Evolutionary conservation across 176 grass and related monocot species (phyloP), one percentile per base, ranked within the genome.

Genomic region (Eragrostis nindensis): DNA sequence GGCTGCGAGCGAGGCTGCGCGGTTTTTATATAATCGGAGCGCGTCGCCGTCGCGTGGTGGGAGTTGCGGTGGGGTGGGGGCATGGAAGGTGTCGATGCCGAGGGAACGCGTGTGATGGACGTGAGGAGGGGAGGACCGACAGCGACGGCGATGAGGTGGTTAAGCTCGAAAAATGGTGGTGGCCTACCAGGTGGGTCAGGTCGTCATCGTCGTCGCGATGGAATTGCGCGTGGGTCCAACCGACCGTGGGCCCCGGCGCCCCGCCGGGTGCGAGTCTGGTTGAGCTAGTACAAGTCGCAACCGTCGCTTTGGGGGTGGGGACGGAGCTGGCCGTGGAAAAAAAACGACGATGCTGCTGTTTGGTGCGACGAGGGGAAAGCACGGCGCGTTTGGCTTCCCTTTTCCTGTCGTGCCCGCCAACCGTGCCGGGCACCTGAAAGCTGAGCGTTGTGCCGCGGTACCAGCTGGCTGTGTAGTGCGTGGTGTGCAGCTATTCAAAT

Each of bases 221-320:
- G 81, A 84, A 81, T 81, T 89, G 71, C 78, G 87, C 72, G 83
- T 86, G 83, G 78, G 82, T 5, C 72, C 78, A 57, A 85, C 77
- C 77, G 77, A 71, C 64, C 70, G 41, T 48, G 47, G 59, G 14
- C 26, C 69, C 25, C 30, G 68, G 24, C 25, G 18, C 42, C n/a
- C 44, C 25, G 18, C 42, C n/a, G 13, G 10, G 42, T 5, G 49
- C 26, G 66, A 25, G n/a, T n/a, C n/a, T n/a, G n/a, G n/a, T n/a
- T n/a, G n/a, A n/a, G n/a, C n/a, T n/a, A n/a, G n/a, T n/a, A n/a
- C n/a, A n/a, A n/a, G 9, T 65, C 55, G 39, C 22, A 26, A 9
- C 57, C 11, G 19, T 36, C 44, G 74, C 41, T 62, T 62, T 49
- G 26, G 60, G 5, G 10, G 10, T 14, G 29, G 57, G 73, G 13